These are phyloP conservation scores for Penicilliopsis zonata DNA, from an alignment of 495 filamentous ascomycete genomes.

Conservation along the genomic window DNA sequence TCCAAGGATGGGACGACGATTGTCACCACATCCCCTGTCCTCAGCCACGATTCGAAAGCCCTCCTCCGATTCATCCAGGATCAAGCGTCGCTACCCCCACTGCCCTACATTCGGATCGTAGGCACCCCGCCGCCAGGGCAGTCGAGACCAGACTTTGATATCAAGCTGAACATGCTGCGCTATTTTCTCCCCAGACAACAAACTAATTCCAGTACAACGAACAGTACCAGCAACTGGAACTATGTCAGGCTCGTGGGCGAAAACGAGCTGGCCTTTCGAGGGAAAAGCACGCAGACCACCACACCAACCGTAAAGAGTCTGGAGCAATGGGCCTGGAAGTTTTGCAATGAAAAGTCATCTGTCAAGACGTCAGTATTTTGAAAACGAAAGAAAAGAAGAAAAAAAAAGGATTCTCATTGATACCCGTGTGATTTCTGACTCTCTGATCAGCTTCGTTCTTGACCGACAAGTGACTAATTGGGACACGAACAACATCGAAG, in stretches of 20 bases:
- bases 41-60: constrained; percentile 25
- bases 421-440: too few species aligned
- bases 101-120: constrained; percentile 34
- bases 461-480: constrained; percentile 38
- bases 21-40: constrained; percentile 23
- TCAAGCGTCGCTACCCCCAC: constrained; percentile 37
- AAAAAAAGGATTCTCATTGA: too few species aligned
- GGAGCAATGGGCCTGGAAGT: constrained; percentile 36
- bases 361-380: constrained; percentile 28
- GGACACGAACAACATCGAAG: constrained; percentile 38
- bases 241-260: constrained; percentile 38
- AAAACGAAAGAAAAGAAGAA: too few species aligned
- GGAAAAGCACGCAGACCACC: constrained; percentile 23
- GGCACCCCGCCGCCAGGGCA: constrained; percentile 17
- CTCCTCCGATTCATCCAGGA: constrained; percentile 30
- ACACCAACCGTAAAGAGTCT: constrained; percentile 25
- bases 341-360: constrained; percentile 29
- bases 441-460: constrained; percentile 24
- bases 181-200: constrained; percentile 28
- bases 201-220: background rate
- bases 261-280: constrained; percentile 35
- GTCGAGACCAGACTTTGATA: constrained; percentile 29
- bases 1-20: constrained; percentile 35
- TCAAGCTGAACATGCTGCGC: constrained; percentile 41
- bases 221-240: constrained; percentile 26